Percentiles rank a stretch among this genome's conserved stretches.
Conservation (phyloP, 495 filamentous ascomycete species). For the Cercophora sp. region DNA sequence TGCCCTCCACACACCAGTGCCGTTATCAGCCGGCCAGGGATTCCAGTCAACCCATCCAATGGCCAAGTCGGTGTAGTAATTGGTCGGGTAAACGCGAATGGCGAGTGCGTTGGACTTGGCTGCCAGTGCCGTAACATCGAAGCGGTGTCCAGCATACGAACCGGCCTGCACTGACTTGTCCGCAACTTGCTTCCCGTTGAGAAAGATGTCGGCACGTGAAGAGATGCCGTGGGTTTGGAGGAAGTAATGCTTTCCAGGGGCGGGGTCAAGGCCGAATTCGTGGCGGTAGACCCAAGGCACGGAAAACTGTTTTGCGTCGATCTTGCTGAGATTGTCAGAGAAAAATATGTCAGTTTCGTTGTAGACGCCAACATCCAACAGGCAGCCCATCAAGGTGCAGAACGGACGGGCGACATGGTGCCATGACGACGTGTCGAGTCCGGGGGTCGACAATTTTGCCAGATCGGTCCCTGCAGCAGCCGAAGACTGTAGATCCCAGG, state of each 20-base stretch:
- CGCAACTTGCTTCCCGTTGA: constrained; percentile 55
- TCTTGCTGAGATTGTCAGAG: constrained; percentile 48
- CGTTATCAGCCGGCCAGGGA: constrained; percentile 55
- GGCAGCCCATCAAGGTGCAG: constrained; percentile 56
- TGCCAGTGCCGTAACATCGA: constrained; percentile 48
- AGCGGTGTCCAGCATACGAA: constrained; percentile 52
- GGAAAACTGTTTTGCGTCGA: constrained; percentile 45
- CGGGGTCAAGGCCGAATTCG: constrained; percentile 44
- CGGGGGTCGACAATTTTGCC: constrained; percentile 40
- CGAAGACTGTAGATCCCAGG: constrained; percentile 55
- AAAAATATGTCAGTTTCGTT: constrained; percentile 55
- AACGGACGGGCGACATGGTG: constrained; percentile 42
- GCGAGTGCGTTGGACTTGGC: constrained; percentile 46
- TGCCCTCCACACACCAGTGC: constrained; percentile 59
- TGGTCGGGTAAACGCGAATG: constrained; percentile 53
- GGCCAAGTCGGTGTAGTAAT: constrained; percentile 56
- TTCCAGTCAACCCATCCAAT: constrained; percentile 66
- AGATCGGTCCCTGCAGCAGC: constrained; percentile 35
- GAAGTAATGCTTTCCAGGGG: constrained; percentile 43
- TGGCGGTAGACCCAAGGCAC: constrained; percentile 61
- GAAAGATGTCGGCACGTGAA: constrained; percentile 56
- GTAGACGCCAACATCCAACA: constrained; percentile 52
- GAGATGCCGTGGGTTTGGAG: constrained; percentile 58
- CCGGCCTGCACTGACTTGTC: constrained; percentile 48
- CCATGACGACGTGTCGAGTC: constrained; percentile 51